A percentile compares a stretch with the other conserved stretches of the same genome.
These are phyloP conservation scores for Podaxis sp. DNA, from an alignment of 768 basidiomycete genomes.

Conservation along the genomic window DNA sequence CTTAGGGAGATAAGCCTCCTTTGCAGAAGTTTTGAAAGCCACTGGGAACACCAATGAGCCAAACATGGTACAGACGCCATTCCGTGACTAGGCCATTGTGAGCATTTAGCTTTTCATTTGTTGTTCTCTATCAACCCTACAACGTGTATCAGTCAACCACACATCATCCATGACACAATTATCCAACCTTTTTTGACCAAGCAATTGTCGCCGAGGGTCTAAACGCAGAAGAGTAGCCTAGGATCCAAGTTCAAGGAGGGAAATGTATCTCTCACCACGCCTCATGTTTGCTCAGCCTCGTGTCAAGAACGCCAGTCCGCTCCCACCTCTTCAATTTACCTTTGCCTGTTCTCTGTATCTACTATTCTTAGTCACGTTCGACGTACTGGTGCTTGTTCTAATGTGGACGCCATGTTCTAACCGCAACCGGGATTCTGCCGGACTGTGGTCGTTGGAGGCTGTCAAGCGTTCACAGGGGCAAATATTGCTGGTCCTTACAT, in stretches of 20 bases:
- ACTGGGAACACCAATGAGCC: not conserved
- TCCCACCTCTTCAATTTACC: not conserved
- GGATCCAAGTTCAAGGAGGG: not conserved
- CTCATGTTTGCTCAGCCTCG: conserved; percentile 9
- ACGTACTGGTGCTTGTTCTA: not conserved
- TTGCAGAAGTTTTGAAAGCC: too few relatives aligned
- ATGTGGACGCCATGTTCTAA: not conserved
- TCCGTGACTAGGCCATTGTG: not conserved
- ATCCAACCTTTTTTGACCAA: conserved; percentile 6
- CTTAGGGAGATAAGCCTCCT: too few relatives aligned
- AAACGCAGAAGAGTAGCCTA: not conserved
- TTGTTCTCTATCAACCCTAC: not conserved
- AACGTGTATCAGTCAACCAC: not conserved
- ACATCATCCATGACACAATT: conserved; percentile 3
- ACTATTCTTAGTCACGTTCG: not conserved
- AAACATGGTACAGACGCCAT: not conserved
- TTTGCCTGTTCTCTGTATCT: not conserved
- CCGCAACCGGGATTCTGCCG: not conserved
- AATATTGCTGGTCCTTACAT: not conserved
- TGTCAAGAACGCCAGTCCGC: conserved; percentile 2
- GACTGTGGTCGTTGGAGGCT: not conserved
- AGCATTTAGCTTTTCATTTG: not conserved
- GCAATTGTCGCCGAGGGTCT: not conserved
- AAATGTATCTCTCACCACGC: not conserved
- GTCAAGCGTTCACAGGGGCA: not conserved